These are phyloP conservation scores for Penicilliopsis zonata DNA, from an alignment of 495 filamentous ascomycete species.

Conservation along the genomic window DNA sequence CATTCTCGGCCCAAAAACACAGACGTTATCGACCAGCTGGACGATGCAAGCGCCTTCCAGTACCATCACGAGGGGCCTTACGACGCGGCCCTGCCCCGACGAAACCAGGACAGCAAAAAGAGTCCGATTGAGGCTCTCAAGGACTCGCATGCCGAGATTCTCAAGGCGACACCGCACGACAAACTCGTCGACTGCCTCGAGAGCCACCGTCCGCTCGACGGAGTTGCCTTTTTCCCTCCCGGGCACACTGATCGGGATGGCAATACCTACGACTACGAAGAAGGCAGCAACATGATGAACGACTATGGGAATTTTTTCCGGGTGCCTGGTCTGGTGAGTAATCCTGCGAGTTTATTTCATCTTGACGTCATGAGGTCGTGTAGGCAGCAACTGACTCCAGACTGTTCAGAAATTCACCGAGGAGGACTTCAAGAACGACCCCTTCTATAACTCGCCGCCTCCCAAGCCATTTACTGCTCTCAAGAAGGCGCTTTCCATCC, in stretches of 20 bases:
- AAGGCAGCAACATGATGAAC: slow-evolving; percentile 74
- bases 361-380: too few relatives aligned
- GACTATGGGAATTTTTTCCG: slow-evolving; percentile 40
- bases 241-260: slow-evolving; percentile 56
- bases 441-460: slow-evolving; percentile 27
- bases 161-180: slow-evolving; percentile 73
- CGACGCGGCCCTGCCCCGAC: slow-evolving; percentile 64
- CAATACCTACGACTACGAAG: slow-evolving; percentile 63
- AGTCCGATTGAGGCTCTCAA: slow-evolving; percentile 70
- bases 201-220: slow-evolving; percentile 74
- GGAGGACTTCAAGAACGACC: slow-evolving; percentile 36
- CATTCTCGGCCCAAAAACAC: slow-evolving; percentile 53
- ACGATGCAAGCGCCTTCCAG: slow-evolving; percentile 40
- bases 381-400: slow-evolving; percentile 2
- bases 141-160: slow-evolving; percentile 60
- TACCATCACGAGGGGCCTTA: slow-evolving; percentile 94
- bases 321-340: slow-evolving; percentile 21
- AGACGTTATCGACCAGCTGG: slow-evolving; percentile 74
- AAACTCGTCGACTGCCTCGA: slow-evolving; percentile 64
- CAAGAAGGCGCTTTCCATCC: slow-evolving; percentile 20
- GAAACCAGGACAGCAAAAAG: slow-evolving; percentile 49
- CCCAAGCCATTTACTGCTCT: slow-evolving; percentile 22
- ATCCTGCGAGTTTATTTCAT: neutral
- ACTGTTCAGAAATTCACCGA: slow-evolving; percentile 28
- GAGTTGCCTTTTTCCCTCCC: slow-evolving; percentile 63